A percentile compares a stretch with the other conserved stretches of the same genome.
Conservation (phyloP, 208 protist genomes). For the Phytomonas francai region DNA sequence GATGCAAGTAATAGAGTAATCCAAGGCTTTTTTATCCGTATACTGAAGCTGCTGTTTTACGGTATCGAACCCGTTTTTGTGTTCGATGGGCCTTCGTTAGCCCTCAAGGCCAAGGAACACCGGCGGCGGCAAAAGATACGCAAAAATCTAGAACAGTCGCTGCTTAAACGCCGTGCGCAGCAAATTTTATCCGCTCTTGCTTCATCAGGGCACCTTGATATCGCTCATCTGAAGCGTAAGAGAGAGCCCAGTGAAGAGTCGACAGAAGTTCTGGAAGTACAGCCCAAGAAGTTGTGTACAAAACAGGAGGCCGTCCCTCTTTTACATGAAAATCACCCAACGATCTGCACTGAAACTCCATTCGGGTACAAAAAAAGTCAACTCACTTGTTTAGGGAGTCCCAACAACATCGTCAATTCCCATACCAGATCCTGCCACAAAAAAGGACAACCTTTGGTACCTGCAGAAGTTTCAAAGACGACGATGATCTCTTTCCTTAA, state of each 20-base stretch:
- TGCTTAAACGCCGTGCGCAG: conserved; percentile 41
- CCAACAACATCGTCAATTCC: not conserved
- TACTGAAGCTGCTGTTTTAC: conserved; percentile 85
- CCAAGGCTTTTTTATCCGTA: conserved; percentile 72
- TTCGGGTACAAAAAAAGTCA: not conserved
- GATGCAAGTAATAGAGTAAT: conserved; percentile 51
- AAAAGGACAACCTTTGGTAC: conserved; percentile 16
- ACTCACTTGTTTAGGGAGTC: not conserved
- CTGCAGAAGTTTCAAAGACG: conserved; percentile 33
- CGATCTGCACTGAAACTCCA: not conserved
- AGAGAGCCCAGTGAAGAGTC: not conserved
- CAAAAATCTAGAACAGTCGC: conserved; percentile 18
- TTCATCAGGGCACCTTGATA: conserved; percentile 34
- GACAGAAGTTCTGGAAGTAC: not conserved
- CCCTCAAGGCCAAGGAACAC: conserved; percentile 55
- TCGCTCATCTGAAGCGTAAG: conserved; percentile 17
- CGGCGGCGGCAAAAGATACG: conserved; percentile 35
- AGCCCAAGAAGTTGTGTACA: not conserved
- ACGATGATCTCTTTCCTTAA: conserved; percentile 45
- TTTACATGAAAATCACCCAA: not conserved
- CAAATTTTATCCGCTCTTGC: conserved; percentile 70
- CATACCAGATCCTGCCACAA: not conserved
- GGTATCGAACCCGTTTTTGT: conserved; percentile 85
- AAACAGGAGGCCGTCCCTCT: not conserved
- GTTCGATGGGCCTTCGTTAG: conserved; percentile 65